Evolutionary conservation across 148 eudicot species (phyloP), one percentile per base, ranked within the genome.

Genomic region (Cornus florida): DNA sequence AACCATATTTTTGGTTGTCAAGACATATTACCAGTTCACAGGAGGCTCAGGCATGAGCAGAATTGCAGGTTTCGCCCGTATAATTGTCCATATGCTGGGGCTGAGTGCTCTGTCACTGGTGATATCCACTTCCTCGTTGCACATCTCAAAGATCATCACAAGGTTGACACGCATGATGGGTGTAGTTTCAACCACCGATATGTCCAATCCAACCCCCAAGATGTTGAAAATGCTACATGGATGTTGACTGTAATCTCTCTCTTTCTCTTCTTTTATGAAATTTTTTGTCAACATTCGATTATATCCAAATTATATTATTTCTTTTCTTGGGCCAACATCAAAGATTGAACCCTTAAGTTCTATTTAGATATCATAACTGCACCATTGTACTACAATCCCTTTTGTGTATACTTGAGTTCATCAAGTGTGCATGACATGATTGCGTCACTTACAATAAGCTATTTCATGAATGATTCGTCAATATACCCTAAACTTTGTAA

Each of bases 161-260:
- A 79, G 39, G 91, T 90, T 76, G 89, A 87, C 73, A 87, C 87
- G 88, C 89, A 86, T 65, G 86, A 88, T 68, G 93, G 91, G 31
- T 82, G 79, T 80, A 85, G 86, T 50, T 90, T 90, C 75, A 88
- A 88, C 79, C 91, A 86, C 69, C 84, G 89, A 22, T 90, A 90
- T 74, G 90, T 88, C 76, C 86, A 86, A 69, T 57, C 88, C 50
- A 79, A 88, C 77, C 85, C 85, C 57, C 83, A 81, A 24, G 91
- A 86, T 16, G 81, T 90, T 38, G 89, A 90, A 77, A 86, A 86
- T 67, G 91, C 88, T 28, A 88, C 88, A 43, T 90, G 93, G 93
- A 83, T 86, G 89, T 81, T 88, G 77, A 88, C 91, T 28, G 93
- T 90, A 81, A 90, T 91, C 31, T 16, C 23, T 60, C 80, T 75